A percentile compares a stretch with the other conserved stretches of the same genome.
Evolutionary conservation across 345 rosid species (phyloP).

Genomic region (Clarkia xantiana): DNA sequence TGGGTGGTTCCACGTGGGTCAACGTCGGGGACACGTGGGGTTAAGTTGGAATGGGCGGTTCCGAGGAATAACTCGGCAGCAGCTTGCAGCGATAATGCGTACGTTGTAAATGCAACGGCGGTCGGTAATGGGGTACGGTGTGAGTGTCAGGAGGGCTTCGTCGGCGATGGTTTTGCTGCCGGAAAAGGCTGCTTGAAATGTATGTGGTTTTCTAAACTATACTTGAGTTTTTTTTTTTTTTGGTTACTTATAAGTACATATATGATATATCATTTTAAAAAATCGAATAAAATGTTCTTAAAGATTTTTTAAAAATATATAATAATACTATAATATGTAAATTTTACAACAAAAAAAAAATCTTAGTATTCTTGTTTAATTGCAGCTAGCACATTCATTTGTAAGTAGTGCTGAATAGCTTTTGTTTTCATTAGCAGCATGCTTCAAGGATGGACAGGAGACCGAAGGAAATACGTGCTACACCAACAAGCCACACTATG

Average conservation of each 20-base stretch:
- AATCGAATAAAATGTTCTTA: no score
- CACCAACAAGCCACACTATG: constrained; percentile 16
- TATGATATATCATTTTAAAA: no score
- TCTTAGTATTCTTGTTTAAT: constrained; percentile 8
- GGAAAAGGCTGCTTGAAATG: constrained; percentile 64
- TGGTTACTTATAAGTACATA: no score
- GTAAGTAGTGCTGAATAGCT: not conserved
- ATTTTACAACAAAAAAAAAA: no score
- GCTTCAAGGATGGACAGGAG: constrained; percentile 44
- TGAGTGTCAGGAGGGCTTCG: constrained; percentile 49
- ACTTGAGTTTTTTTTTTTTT: no score
- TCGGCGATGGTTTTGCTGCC: constrained; percentile 52
- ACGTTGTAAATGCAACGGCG: constrained; percentile 43
- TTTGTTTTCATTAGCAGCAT: constrained; percentile 24
- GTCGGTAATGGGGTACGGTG: constrained; percentile 52
- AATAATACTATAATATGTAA: no score
- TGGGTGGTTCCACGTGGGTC: constrained; percentile 57
- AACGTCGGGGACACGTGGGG: constrained; percentile 47
- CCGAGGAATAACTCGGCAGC: constrained; percentile 33
- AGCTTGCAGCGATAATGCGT: constrained; percentile 33
- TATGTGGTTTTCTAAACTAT: constrained; percentile 5
- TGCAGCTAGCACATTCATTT: not conserved
- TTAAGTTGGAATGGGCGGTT: constrained; percentile 75
- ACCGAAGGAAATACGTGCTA: constrained; percentile 31
- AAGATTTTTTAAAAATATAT: no score